These are phyloP conservation scores for Chrysophaeum taylorii DNA, from an alignment of 352 stramenopile genomes.

Conservation along the genomic window DNA sequence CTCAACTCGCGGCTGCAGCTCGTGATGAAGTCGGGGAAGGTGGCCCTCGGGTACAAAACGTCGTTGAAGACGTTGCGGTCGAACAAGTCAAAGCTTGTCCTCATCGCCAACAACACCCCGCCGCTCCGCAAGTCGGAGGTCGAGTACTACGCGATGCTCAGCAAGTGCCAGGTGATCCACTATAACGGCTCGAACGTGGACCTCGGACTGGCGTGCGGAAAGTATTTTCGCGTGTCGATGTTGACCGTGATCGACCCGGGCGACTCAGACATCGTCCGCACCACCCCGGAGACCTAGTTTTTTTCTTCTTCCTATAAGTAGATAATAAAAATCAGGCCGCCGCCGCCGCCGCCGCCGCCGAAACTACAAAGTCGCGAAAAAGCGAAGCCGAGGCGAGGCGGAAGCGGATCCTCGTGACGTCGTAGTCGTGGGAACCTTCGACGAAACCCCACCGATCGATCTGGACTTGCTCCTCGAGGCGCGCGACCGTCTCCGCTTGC, in stretches of 20 bases:
- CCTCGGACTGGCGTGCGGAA: slow-evolving; percentile 95
- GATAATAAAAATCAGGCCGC: slow-evolving; percentile 21
- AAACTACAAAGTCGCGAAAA: too few species aligned
- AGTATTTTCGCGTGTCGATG: slow-evolving; percentile 96
- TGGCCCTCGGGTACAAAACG: slow-evolving; percentile 95
- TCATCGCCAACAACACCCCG: slow-evolving; percentile 94
- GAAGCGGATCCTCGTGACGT: slow-evolving; percentile 24
- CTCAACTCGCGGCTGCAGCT: slow-evolving; percentile 99
- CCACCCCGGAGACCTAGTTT: slow-evolving; percentile 25
- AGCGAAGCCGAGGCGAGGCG: not conserved
- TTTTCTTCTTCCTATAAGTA: too few species aligned
- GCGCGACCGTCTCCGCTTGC: slow-evolving; percentile 45
- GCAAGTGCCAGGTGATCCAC: slow-evolving; percentile 95
- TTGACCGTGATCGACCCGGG: slow-evolving; percentile 89
- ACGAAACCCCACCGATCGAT: slow-evolving; percentile 74
- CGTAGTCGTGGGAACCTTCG: slow-evolving; percentile 72
- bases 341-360: too few species aligned
- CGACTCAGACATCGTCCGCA: slow-evolving; percentile 95
- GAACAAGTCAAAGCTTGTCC: slow-evolving; percentile 90
- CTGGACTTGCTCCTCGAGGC: slow-evolving; percentile 75
- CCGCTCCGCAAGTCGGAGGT: slow-evolving; percentile 96
- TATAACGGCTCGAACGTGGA: slow-evolving; percentile 96
- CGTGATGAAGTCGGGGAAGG: slow-evolving; percentile 98
- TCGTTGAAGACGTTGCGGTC: slow-evolving; percentile 91
- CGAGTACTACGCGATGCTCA: slow-evolving; percentile 99